phyloP scores from a whole-genome alignment of 2,329 filamentous ascomycete species.

The Rhynchosporium secalis region DNA sequence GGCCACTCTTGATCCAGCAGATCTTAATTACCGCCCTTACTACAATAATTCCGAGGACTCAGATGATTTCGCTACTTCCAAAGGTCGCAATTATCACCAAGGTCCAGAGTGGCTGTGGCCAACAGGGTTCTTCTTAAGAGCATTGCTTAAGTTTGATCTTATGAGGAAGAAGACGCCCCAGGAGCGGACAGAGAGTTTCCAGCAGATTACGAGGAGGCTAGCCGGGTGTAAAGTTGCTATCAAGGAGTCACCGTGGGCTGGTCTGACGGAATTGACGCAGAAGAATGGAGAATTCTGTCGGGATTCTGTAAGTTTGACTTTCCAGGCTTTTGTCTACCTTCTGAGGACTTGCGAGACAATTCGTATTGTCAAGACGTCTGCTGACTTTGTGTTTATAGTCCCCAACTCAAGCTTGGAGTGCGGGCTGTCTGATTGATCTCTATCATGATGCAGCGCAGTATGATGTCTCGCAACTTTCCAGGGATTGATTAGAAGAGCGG shows the following conservation, averaged over 20 bases:
- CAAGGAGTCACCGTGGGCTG: constrained; percentile 78
- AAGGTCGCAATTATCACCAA: constrained; percentile 97
- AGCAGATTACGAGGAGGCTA: constrained; percentile 85
- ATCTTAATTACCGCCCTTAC: constrained; percentile 90
- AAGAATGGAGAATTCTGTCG: constrained; percentile 79
- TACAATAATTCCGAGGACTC: constrained; percentile 96
- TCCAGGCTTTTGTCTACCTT: neutral
- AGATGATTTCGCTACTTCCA: constrained; percentile 84
- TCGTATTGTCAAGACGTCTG: constrained; percentile 7
- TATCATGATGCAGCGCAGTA: constrained; percentile 79
- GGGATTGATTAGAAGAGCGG: neutral
- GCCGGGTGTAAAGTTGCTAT: constrained; percentile 85
- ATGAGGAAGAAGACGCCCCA: constrained; percentile 64
- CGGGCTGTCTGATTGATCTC: constrained; percentile 89
- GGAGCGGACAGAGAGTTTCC: constrained; percentile 83
- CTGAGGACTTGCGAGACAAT: no score
- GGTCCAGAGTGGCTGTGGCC: constrained; percentile 99
- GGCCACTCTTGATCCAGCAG: constrained; percentile 89
- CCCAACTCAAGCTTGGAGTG: constrained; percentile 95
- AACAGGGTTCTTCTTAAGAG: constrained; percentile 90
- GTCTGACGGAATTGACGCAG: constrained; percentile 89
- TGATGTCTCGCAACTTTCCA: constrained; percentile 28
- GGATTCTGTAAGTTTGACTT: constrained; percentile 71
- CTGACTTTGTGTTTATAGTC: constrained; percentile 53
- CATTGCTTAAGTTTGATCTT: constrained; percentile 87